phyloP scores from a whole-genome alignment of 129 eudicot species.

The Cynara cardunculus region DNA sequence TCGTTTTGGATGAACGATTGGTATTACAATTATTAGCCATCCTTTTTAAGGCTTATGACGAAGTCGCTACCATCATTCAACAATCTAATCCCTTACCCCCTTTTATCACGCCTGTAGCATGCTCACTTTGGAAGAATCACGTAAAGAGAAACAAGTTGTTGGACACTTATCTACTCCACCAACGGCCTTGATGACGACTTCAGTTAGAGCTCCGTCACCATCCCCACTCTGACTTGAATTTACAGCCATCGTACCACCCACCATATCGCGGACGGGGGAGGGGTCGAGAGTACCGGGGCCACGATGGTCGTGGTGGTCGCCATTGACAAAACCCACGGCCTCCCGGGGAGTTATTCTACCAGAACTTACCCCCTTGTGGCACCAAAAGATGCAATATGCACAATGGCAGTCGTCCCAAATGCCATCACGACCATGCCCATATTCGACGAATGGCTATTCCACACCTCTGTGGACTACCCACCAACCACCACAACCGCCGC shows the following conservation, averaged over 20 bases:
- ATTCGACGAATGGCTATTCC: neutral
- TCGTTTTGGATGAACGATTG: too few relatives aligned
- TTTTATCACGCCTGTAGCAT: neutral
- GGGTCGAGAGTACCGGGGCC: neutral
- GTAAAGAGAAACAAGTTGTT: neutral
- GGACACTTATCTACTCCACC: neutral
- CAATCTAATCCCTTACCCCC: neutral
- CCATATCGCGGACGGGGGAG: neutral
- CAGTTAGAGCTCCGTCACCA: neutral
- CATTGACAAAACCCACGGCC: neutral
- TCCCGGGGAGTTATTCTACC: neutral
- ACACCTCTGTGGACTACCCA: neutral
- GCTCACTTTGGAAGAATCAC: neutral
- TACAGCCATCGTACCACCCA: neutral
- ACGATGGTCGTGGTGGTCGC: neutral
- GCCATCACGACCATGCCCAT: neutral
- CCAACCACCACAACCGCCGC: neutral
- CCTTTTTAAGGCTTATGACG: too few relatives aligned
- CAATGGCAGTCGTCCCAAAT: neutral
- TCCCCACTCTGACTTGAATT: neutral
- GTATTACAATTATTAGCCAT: too few relatives aligned
- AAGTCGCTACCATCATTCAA: too few relatives aligned
- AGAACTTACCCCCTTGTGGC: neutral
- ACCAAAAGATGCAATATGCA: neutral
- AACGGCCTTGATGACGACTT: neutral